phyloP scores from a whole-genome alignment of 169 alveolate species.

The Plasmodium chabaudi region DNA sequence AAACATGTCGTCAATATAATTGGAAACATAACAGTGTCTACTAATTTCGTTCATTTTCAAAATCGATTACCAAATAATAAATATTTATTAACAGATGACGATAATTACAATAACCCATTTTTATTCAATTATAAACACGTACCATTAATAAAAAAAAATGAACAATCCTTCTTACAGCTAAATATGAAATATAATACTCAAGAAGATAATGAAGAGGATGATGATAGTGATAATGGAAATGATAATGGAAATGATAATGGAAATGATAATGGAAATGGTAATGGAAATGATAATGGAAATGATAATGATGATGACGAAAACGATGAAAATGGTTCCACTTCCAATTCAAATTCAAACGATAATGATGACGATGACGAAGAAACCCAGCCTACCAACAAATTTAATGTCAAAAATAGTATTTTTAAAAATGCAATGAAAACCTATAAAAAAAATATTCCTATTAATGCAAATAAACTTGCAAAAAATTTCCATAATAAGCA shows the following conservation, averaged over 20 bases:
- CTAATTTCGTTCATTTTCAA: background rate
- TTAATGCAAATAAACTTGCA: background rate
- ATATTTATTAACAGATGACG: background rate
- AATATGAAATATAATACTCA: background rate
- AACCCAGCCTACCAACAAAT: background rate
- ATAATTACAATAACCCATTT: slow-evolving; percentile 8
- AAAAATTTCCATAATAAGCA: slow-evolving; percentile 11
- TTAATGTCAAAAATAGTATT: too few species aligned
- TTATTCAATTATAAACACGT: background rate
- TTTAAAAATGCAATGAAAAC: background rate
- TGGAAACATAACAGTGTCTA: slow-evolving; percentile 21
- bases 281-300: background rate
- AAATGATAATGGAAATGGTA: background rate
- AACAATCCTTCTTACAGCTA: slow-evolving; percentile 26
- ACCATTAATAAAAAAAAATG: slow-evolving; percentile 15
- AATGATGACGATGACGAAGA: slow-evolving; percentile 16
- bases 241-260: slow-evolving; percentile 29
- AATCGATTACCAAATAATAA: slow-evolving; percentile 11
- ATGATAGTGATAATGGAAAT: background rate
- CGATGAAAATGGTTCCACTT: background rate
- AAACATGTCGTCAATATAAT: slow-evolving; percentile 23
- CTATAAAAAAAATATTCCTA: background rate
- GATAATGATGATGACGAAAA: slow-evolving; percentile 22
- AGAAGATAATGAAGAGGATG: slow-evolving; percentile 24
- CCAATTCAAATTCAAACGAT: background rate